Evolutionary conservation across 495 filamentous ascomycete genomes (phyloP).

Genomic region (Penicillium coffeae): DNA sequence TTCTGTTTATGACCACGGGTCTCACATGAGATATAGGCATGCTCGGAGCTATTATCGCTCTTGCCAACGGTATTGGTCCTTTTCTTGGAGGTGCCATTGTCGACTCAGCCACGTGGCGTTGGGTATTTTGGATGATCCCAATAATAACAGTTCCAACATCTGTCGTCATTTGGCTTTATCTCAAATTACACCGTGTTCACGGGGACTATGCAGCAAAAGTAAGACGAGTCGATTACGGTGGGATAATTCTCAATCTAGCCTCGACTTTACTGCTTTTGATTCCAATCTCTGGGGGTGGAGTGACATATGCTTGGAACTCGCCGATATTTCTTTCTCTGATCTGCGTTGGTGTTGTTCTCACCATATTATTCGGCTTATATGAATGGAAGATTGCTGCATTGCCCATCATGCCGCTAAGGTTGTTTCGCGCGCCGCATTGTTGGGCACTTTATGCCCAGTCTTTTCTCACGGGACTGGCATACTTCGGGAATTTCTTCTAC

Average conservation of each 20-base stretch:
- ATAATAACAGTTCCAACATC: conserved; percentile 27
- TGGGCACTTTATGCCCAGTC: background rate
- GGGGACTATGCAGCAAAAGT: too few relatives aligned
- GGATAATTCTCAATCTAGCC: too few relatives aligned
- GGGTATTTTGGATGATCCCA: conserved; percentile 39
- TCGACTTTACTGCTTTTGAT: too few relatives aligned
- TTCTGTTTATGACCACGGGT: too few relatives aligned
- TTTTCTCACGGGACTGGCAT: conserved; percentile 6
- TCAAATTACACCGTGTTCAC: too few relatives aligned
- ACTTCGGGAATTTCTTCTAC: conserved; percentile 39
- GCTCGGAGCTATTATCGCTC: conserved; percentile 34
- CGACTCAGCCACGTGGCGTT: conserved; percentile 35
- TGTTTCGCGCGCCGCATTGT: background rate
- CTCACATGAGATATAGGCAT: too few relatives aligned
- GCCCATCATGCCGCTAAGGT: conserved; percentile 3
- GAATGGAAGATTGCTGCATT: background rate
- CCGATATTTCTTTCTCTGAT: conserved; percentile 33
- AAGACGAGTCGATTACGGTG: too few relatives aligned
- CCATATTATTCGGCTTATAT: background rate
- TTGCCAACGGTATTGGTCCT: conserved; percentile 44
- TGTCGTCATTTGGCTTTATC: too few relatives aligned
- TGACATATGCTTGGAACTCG: conserved; percentile 35
- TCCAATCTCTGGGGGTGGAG: conserved; percentile 36
- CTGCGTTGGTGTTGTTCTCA: conserved; percentile 18
- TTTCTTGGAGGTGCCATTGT: conserved; percentile 42